These are phyloP conservation scores for Knufia petricola DNA, from an alignment of 2,329 filamentous ascomycete species.

Conservation along the genomic window DNA sequence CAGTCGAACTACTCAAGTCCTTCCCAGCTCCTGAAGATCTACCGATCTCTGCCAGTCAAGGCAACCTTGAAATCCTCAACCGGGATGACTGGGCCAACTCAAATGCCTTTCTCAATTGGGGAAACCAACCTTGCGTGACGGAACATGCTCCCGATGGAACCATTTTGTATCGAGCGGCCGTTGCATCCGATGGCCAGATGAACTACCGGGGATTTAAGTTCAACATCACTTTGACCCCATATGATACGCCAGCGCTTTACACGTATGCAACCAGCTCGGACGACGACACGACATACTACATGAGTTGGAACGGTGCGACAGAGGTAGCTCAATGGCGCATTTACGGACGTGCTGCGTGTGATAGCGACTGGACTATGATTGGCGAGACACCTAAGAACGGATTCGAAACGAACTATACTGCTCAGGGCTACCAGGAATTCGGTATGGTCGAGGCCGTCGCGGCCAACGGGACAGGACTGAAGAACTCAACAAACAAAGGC, in stretches of 20 bases:
- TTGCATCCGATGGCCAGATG: conserved; percentile 30
- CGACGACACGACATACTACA: conserved; percentile 22
- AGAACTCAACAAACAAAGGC: conserved; percentile 11
- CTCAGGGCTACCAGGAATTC: conserved; percentile 7
- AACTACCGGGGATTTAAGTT: conserved; percentile 36
- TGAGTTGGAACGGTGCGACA: conserved; percentile 42
- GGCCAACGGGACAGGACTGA: conserved; percentile 5
- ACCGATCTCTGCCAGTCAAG: conserved; percentile 39
- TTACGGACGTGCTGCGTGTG: conserved; percentile 17
- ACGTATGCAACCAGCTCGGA: conserved; percentile 26
- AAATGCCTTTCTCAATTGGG: conserved; percentile 34
- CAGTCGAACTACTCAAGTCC: conserved; percentile 43
- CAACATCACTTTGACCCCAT: conserved; percentile 29
- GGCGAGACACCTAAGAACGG: conserved; percentile 27
- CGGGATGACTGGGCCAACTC: conserved; percentile 23
- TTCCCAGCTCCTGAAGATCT: conserved; percentile 49
- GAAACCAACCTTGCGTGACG: conserved; percentile 33
- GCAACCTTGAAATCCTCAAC: conserved; percentile 30
- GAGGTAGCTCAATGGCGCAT: conserved; percentile 35
- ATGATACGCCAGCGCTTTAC: conserved; percentile 34
- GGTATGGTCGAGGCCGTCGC: conserved; percentile 14
- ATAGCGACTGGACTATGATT: conserved; percentile 25
- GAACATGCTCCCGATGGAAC: conserved; percentile 31
- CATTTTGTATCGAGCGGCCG: conserved; percentile 30
- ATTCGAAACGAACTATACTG: conserved; percentile 31